Evolutionary conservation across 1,139 yeast genomes (phyloP).

Genomic region (Kluyveromyces sp.): DNA sequence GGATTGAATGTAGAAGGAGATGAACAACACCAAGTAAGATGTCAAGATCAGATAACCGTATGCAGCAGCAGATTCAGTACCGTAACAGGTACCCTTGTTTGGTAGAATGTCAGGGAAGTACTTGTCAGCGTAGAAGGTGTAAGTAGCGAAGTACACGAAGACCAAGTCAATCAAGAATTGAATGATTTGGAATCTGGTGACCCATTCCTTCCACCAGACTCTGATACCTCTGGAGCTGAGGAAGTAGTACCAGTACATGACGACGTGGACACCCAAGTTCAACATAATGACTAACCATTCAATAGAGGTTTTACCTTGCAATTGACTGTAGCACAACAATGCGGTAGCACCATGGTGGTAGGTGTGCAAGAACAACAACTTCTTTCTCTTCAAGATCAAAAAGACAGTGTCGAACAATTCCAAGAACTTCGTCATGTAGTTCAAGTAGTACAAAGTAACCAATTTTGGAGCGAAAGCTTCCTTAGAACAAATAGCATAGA

Average conservation of each 20-base stretch:
- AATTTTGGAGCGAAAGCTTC: conserved; percentile 81
- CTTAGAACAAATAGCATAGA: conserved; percentile 75
- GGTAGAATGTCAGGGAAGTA: conserved; percentile 57
- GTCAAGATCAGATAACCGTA: conserved; percentile 86
- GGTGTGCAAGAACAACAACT: conserved; percentile 82
- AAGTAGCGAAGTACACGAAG: conserved; percentile 89
- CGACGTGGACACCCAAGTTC: conserved; percentile 88
- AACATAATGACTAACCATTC: conserved; percentile 92
- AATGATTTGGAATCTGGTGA: conserved; percentile 89
- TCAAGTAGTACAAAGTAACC: conserved; percentile 74
- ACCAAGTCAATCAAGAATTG: conserved; percentile 86
- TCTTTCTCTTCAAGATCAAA: conserved; percentile 86
- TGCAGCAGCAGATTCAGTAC: conserved; percentile 87
- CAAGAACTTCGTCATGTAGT: conserved; percentile 67
- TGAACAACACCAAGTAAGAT: conserved; percentile 82
- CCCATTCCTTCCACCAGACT: conserved; percentile 99
- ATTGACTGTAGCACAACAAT: conserved; percentile 85
- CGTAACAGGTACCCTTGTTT: conserved; percentile 80
- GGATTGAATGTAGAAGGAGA: conserved; percentile 85
- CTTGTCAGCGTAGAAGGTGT: conserved; percentile 61
- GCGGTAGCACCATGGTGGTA: conserved; percentile 99
- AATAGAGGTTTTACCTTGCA: conserved; percentile 82
- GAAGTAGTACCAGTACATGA: conserved; percentile 98
- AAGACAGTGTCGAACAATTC: conserved; percentile 91
- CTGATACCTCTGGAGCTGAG: conserved; percentile 87